Base-by-base conservation (phyloP, 1,139 yeast species). In the Geotrichum restrictum region DNA sequence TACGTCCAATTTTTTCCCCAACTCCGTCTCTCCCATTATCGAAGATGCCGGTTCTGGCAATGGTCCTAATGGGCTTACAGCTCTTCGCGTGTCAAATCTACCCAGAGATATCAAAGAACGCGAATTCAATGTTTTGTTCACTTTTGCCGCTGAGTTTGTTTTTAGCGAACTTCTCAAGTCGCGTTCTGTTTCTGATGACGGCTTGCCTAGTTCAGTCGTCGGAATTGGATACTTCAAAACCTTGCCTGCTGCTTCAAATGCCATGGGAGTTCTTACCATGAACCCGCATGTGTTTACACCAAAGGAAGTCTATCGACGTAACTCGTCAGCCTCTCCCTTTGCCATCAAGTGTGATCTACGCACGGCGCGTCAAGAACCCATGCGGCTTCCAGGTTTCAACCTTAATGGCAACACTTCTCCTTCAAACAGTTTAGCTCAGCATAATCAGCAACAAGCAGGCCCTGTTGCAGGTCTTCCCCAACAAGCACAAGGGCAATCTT, bases 51-150 rank as follows among this genome's bases (percentile, higher is more conserved):
- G 34, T 18, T 22, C 47, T 3, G 36, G 19, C 5, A 27, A 19
- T 8, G 29, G 29, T 8, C 24, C 51, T 8, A 46, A 41, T 39
- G 37, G 43, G 3, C 21, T 50, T 13, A 18, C 29, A 16, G 50
- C 48, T n/a, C 64, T 79, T 48, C 75, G 72, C 53, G 67, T 84
- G 39, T 74, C 74, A 55, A 84, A 85, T 63, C 68, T 88, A 19
- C 97, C 98, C 1, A 65, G 74, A 7, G 95, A 89, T 66, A 71
- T 89, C 46, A 70, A 91, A 2, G 66, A 76, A 29, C 80, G 97
- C 63, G 98, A 91, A 68, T 85, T 93, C 18, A 76, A 81, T 42
- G 74, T 87, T 33, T 76, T 91, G 31, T 91, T 91, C 66, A 79
- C 96, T 6, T 75, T 91, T 60, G 95, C 95, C 18, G 75, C 78